Evolutionary conservation across 768 basidiomycete genomes (phyloP).

Genomic region (Panaeolus cyanescens): DNA sequence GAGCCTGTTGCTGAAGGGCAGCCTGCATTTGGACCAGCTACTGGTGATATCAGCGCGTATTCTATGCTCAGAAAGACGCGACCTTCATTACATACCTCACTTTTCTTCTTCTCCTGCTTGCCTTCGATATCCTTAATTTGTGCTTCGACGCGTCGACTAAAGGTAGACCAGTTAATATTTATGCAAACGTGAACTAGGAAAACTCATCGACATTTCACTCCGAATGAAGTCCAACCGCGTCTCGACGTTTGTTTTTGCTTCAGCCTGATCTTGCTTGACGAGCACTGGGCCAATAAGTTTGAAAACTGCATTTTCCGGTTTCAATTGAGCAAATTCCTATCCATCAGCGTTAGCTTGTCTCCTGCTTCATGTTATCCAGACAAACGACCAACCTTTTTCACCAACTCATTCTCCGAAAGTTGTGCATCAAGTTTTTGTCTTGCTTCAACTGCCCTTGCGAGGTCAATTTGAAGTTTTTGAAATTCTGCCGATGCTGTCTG

Average conservation of each 20-base stretch:
- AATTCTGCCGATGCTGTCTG: conserved; percentile 75
- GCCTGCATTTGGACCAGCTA: conserved; percentile 73
- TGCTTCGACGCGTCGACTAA: conserved; percentile 64
- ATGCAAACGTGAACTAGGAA: not conserved
- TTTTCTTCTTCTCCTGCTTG: conserved; percentile 80
- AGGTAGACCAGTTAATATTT: conserved; percentile 9
- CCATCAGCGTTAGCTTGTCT: conserved; percentile 5
- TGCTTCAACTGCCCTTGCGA: conserved; percentile 73
- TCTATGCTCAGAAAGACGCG: not conserved
- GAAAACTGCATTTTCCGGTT: conserved; percentile 78
- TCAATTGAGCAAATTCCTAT: conserved; percentile 82
- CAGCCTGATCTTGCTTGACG: conserved; percentile 84
- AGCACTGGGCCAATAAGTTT: conserved; percentile 92
- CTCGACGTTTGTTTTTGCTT: conserved; percentile 87
- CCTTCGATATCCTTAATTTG: conserved; percentile 80
- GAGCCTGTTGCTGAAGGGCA: conserved; percentile 47
- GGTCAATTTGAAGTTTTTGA: conserved; percentile 78
- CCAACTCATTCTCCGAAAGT: conserved; percentile 87
- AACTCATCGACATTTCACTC: conserved; percentile 73
- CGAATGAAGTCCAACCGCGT: conserved; percentile 89
- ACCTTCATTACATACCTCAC: conserved; percentile 56
- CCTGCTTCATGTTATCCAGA: not conserved
- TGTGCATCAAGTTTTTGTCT: conserved; percentile 90
- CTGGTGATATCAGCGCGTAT: conserved; percentile 4
- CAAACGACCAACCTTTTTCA: conserved; percentile 67